A percentile compares a stretch with the other conserved stretches of the same genome.
These are phyloP conservation scores for Haplographium delicatum DNA, from an alignment of 495 filamentous ascomycete genomes.

Conservation along the genomic window DNA sequence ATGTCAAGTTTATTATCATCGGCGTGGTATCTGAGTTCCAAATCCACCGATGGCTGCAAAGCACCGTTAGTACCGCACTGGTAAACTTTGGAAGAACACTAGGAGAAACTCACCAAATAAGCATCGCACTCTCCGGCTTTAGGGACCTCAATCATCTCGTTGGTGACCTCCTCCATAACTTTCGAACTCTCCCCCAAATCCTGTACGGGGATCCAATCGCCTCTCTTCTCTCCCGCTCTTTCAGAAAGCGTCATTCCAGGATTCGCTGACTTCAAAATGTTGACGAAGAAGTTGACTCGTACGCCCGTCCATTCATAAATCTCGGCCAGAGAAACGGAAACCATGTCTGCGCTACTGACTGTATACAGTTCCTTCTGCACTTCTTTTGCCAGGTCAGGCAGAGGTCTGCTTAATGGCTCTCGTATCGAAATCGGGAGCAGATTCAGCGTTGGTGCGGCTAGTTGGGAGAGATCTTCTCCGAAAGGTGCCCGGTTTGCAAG, in stretches of 20 bases:
- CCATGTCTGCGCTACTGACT: constrained; percentile 36
- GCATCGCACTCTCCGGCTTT: constrained; percentile 7
- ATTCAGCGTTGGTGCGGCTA: constrained; percentile 47
- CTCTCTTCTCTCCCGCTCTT: neutral
- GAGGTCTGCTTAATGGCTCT: constrained; percentile 17
- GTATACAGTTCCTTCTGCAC: constrained; percentile 41
- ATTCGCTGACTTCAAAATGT: constrained; percentile 29
- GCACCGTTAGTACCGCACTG: neutral
- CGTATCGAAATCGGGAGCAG: constrained; percentile 43
- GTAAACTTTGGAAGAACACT: neutral
- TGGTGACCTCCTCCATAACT: constrained; percentile 4
- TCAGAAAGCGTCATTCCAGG: neutral
- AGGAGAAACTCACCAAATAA: constrained; percentile 18
- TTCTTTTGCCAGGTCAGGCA: constrained; percentile 34
- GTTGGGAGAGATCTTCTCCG: constrained; percentile 25
- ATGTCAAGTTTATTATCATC: constrained; percentile 28
- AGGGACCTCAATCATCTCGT: constrained; percentile 5
- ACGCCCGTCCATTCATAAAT: constrained; percentile 43
- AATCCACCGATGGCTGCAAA: constrained; percentile 32
- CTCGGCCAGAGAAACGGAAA: constrained; percentile 35
- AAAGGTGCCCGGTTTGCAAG: constrained; percentile 47
- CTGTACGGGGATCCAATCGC: constrained; percentile 2
- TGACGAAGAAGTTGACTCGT: constrained; percentile 36
- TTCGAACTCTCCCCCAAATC: constrained; percentile 9
- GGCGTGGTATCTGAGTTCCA: constrained; percentile 29